Base-by-base conservation (phyloP, 2,329 filamentous ascomycete species). In the Fusarium nanum region DNA sequence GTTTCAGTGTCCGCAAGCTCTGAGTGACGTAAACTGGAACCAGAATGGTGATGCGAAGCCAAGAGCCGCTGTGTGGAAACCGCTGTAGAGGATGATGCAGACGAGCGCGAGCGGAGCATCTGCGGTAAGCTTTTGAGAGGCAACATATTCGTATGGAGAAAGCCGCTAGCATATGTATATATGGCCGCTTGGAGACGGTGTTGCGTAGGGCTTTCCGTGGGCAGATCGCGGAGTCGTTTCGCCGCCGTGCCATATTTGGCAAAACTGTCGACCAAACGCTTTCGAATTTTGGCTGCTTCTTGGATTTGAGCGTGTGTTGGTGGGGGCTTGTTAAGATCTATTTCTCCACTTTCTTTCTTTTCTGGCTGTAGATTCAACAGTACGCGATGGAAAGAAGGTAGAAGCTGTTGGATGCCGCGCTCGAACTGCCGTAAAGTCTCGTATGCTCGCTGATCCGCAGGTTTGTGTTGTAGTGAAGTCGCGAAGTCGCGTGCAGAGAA, bases 81-180 rank as follows among this genome's bases (percentile, higher is more conserved):
- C 14, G 70, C 68, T 20, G 69, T 73, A 11, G 64, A 64, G 14
- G 78, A 70, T 1, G 78, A 75, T 50, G 81, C 80, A 4, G 78
- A 75, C 44, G 81, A 81, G 5, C 81, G 79, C 10, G 81, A 81
- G 55, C 82, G 83, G 18, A 94, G 83, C 69, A 93, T 83, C 44
- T 89, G 88, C 0, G 92, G 92, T 0, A 94, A 83, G 28, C 88
- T 88, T 77, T 93, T 97, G 16, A 98, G 83, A 0, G 94, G 93
- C 11, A 98, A 86, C 93, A 98, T 97, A 75, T 98, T 93, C 6
- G 93, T 86, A 76, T 97, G 94, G 7, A 98, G 82, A 74, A 98
- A 98, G 50, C 87, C 87, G 55, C 91, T 93, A 2, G 94, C 93
- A 72, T 94, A 91, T 40, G 91, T 87, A 74, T 97, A 94, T 14